A percentile compares a stretch with the other conserved stretches of the same genome.
These are phyloP conservation scores for Colletotrichum eremochloae DNA, from an alignment of 2,329 filamentous ascomycete genomes.

Conservation along the genomic window DNA sequence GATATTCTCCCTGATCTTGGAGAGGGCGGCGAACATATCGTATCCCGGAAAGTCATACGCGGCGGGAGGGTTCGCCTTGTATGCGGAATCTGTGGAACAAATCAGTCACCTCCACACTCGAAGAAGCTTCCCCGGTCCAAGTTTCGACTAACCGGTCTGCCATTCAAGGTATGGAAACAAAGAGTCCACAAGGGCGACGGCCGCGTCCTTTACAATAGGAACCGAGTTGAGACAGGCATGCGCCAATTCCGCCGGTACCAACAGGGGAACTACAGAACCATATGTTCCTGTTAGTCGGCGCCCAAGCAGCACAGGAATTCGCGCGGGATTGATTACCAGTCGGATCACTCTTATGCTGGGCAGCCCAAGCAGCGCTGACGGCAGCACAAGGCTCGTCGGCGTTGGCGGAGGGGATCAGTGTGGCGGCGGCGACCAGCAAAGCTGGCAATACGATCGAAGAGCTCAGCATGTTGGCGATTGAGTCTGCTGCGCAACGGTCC, in stretches of 20 bases:
- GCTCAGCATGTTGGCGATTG: constrained; percentile 21
- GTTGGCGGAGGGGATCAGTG: constrained; percentile 11
- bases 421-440: constrained; percentile 16
- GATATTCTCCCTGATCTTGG: constrained; percentile 50
- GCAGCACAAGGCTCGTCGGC: constrained; percentile 27
- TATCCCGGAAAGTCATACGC: constrained; percentile 61
- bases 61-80: constrained; percentile 64
- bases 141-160: constrained; percentile 51
- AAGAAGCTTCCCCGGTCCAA: background rate
- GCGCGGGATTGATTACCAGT: background rate
- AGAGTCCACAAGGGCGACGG: constrained; percentile 55
- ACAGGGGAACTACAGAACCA: background rate
- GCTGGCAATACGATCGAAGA: constrained; percentile 18
- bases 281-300: background rate
- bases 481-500: background rate
- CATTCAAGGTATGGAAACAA: constrained; percentile 58
- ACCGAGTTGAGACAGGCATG: constrained; percentile 58
- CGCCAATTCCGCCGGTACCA: constrained; percentile 54
- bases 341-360: constrained; percentile 24
- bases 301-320: background rate
- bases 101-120: background rate
- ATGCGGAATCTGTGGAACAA: constrained; percentile 52
- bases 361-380: constrained; percentile 26
- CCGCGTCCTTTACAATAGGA: constrained; percentile 55
- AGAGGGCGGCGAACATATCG: constrained; percentile 54